Evolutionary conservation across 495 filamentous ascomycete species (phyloP).

Genomic region (Cercophora sp.): DNA sequence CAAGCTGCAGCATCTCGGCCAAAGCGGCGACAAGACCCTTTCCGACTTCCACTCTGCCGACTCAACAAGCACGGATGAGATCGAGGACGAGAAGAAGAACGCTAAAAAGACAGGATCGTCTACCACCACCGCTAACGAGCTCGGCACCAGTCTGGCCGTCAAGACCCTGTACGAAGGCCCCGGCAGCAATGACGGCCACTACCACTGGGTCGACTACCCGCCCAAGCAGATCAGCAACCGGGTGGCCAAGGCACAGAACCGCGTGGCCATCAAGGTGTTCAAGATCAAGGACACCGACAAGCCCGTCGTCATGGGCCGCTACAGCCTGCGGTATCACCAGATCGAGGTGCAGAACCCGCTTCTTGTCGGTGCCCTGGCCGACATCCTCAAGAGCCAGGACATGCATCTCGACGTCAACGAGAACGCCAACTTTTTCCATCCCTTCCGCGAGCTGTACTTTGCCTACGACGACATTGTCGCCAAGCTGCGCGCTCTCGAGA

Average conservation of each 20-base stretch:
- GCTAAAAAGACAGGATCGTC: background rate
- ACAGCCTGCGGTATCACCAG: conserved; percentile 29
- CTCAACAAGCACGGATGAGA: background rate
- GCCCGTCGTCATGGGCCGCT: conserved; percentile 29
- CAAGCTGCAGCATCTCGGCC: conserved; percentile 21
- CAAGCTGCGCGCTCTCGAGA: conserved; percentile 12
- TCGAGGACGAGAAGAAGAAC: background rate
- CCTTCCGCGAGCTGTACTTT: conserved; percentile 38
- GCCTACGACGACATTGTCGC: conserved; percentile 31
- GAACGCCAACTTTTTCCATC: conserved; percentile 27
- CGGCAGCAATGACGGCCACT: conserved; percentile 15
- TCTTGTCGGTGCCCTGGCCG: conserved; percentile 29
- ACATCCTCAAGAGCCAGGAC: conserved; percentile 30
- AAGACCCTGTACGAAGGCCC: conserved; percentile 33
- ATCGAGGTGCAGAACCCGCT: conserved; percentile 35
- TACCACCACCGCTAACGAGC: conserved; percentile 13
- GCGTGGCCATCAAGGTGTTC: conserved; percentile 39
- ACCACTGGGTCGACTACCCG: conserved; percentile 38
- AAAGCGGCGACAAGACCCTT: conserved; percentile 22
- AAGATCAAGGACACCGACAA: conserved; percentile 35
- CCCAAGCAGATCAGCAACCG: conserved; percentile 33
- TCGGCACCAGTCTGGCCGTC: conserved; percentile 17
- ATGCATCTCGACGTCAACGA: conserved; percentile 30
- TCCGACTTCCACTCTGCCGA: conserved; percentile 22
- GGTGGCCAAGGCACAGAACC: conserved; percentile 30